Percentiles rank a stretch among this genome's conserved stretches.
These are phyloP conservation scores for Nicotiana otophora DNA, from an alignment of 257 asterid genomes.

Conservation along the genomic window DNA sequence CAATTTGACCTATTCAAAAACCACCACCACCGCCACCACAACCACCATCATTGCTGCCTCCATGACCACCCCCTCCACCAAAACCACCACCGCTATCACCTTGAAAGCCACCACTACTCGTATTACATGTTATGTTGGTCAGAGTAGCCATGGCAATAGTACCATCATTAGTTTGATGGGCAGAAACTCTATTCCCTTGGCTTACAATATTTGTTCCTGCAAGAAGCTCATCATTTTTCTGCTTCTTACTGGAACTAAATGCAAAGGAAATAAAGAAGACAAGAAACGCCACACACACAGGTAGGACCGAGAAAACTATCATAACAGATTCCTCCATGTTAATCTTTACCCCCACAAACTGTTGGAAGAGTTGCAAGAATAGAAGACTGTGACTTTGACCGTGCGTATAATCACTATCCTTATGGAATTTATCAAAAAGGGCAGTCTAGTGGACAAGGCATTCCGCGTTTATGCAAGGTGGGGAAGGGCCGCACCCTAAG, in stretches of 20 bases:
- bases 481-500: too few relatives aligned
- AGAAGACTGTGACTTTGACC: neutral
- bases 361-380: neutral
- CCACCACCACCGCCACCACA: neutral
- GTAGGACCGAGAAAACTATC: neutral
- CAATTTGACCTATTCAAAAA: neutral
- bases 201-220: neutral
- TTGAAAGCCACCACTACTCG: neutral
- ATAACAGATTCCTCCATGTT: neutral
- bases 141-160: neutral
- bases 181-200: neutral
- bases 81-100: neutral
- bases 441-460: too few relatives aligned
- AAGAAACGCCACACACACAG: neutral
- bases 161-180: neutral
- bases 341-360: neutral
- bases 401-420: neutral
- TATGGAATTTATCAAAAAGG: neutral
- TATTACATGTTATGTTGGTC: neutral
- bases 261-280: neutral
- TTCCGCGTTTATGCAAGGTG: too few relatives aligned
- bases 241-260: neutral
- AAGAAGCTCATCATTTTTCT: neutral
- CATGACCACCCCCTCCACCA: neutral
- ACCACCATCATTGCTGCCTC: neutral